Evolutionary conservation across 2,329 filamentous ascomycete genomes (phyloP), one percentile per base, ranked within the genome.

Genomic region (Thielaviopsis musarum): DNA sequence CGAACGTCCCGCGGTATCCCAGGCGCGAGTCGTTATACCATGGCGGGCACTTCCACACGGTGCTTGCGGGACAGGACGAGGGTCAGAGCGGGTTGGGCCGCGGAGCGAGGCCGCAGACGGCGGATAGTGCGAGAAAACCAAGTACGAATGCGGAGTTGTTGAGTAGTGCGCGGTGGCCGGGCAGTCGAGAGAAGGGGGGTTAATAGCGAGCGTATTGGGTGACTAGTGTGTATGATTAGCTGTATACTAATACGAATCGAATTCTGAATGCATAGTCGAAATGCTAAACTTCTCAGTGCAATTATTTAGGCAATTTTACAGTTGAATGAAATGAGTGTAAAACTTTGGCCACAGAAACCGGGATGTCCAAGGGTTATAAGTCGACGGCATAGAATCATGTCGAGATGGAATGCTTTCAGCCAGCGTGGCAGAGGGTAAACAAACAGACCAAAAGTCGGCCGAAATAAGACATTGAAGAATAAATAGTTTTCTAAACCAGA

Each of bases 1-100:
- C 77, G n/a, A 81, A 83, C 64, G 72, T 79, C 1, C 82, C 80
- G 13, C 68, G 72, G 4, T 65, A 69, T 3, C 67, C 69, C 0
- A 72, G 70, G 56, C 72, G 79, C 41, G 78, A 81, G 63, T 78
- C 79, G 0, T 2, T 34, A 7, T 34, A 34, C 30, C 30, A 34
- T 34, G 30, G 30, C 9, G 30, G 9, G 2, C 24, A 26, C 24
- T 3, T 3, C 24, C 24, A 3, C 6, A 7, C 30, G 6, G 30
- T 10, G 6, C 66, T 21, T 67, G 69, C 12, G 65, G 72, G 41
- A 68, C 66, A 4, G 69, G 71, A 28, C 26, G 41, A 62, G 70
- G 30, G 65, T 66, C 54, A 63, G 30, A 17, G 1, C 48, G 24
- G 21, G 49, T 26, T 7, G 30, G 30, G 45, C 10, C 21, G 21